Base-by-base conservation (phyloP, 2,329 filamentous ascomycete genomes). In the Aureobasidium lini region DNA sequence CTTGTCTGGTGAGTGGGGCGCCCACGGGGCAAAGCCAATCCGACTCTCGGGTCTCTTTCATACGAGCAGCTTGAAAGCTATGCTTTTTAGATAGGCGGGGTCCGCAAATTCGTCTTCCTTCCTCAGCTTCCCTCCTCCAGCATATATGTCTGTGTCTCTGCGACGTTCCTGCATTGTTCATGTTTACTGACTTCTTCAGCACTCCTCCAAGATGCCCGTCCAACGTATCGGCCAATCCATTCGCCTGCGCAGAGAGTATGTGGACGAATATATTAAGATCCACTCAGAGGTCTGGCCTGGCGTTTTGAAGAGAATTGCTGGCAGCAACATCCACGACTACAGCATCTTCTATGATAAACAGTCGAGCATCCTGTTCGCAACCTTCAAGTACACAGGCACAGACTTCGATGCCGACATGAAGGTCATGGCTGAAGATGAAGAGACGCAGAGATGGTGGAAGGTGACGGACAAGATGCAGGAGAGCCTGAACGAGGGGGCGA, bases 381-480 rank as follows among this genome's bases (percentile, higher is more conserved):
- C 77, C 28, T 90, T 91, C 77, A 91, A 89, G 70, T 93, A 92
- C 67, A 77, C 87, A n/a, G 89, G 89, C 0, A 81, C 81, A 61
- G 81, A 89, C 63, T 91, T 83, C 62, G 84, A 82, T 2, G 85
- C 78, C 9, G 89, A 93, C 68, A 92, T 93, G 89, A 80, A 83
- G 71, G 79, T 77, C 62, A 91, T 92, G 88, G 79, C 80, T 1
- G 83, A 83, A 60, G 90, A 91, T 65, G 80, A 83, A 1, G 86
- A 85, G 68, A 86, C 92, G 36, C 80, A 83, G 59, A 84, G 88
- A 71, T 93, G 89, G 89, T 93, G 88, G 88, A 76, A 76, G 60
- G 86, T 92, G 84, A 92, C 89, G 52, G 89, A 93, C 71, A 77
- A 78, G 13, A 89, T 85, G 78, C 89, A 92, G 74, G 85, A 77